These are phyloP conservation scores for Cajanus cajan DNA, from an alignment of 306 rosid species.

Conservation along the genomic window DNA sequence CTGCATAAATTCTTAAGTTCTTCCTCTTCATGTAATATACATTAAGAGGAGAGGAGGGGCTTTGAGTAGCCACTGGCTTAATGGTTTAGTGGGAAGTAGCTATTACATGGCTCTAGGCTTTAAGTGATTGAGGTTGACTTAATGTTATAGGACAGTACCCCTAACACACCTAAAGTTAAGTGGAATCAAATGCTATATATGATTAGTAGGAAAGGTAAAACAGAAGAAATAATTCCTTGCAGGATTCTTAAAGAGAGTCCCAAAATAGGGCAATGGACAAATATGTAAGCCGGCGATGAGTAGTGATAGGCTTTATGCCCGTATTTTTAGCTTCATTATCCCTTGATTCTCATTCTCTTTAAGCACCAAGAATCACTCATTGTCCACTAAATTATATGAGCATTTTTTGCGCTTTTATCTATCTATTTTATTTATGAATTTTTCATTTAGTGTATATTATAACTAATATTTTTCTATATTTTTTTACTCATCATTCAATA, in stretches of 20 bases:
- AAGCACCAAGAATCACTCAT: slow-evolving; percentile 28
- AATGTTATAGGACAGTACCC: neutral
- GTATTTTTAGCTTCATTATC: slow-evolving; percentile 16
- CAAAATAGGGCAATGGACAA: slow-evolving; percentile 4
- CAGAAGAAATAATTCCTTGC: slow-evolving; percentile 2
- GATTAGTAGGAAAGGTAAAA: neutral
- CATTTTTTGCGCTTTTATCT: neutral
- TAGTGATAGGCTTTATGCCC: slow-evolving; percentile 31
- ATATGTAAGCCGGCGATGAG: neutral
- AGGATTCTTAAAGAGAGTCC: neutral
- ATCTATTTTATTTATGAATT: too few species aligned
- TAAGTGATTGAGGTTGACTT: slow-evolving; percentile 13
- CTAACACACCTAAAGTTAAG: neutral
- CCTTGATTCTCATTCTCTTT: slow-evolving; percentile 27
- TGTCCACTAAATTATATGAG: neutral
- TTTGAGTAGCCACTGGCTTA: neutral
- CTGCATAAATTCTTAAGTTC: slow-evolving; percentile 1
- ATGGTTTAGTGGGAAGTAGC: slow-evolving; percentile 12
- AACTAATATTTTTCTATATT: too few species aligned
- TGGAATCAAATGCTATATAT: slow-evolving; percentile 36
- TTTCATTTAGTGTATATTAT: too few species aligned
- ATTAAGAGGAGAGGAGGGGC: neutral
- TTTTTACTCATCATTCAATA: too few species aligned
- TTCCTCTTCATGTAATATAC: neutral
- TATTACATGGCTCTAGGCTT: slow-evolving; percentile 2